Percentiles rank a stretch among this genome's conserved stretches.
phyloP scores from a whole-genome alignment of 1,139 yeast genomes.

The Saccharomyces hybrid region DNA sequence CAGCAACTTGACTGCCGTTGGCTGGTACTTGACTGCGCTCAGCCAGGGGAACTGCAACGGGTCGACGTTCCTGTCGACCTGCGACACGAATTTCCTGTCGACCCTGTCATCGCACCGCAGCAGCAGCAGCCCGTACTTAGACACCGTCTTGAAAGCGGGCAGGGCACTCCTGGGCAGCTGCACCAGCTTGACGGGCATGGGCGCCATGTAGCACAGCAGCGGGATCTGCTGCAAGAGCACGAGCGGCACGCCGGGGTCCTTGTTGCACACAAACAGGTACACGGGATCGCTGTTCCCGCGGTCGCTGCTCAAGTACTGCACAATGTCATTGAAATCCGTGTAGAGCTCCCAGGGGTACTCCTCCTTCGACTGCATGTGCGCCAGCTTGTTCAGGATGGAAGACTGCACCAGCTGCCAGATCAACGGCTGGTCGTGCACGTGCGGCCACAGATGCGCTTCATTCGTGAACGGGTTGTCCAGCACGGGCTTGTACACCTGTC shows the following conservation, averaged over 20 bases:
- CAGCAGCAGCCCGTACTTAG: conserved; percentile 22
- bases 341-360: conserved; percentile 18
- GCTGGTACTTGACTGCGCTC: conserved; percentile 7
- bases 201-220: conserved; percentile 18
- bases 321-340: conserved; percentile 21
- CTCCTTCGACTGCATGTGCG: conserved; percentile 5
- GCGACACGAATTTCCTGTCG: conserved; percentile 16
- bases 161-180: conserved; percentile 25
- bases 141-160: neutral
- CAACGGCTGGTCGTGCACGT: conserved; percentile 22
- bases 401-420: conserved; percentile 20
- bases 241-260: conserved; percentile 19
- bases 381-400: conserved; percentile 15
- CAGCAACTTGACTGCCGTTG: conserved; percentile 9
- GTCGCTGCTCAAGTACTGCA: conserved; percentile 10
- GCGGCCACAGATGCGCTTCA: conserved; percentile 26
- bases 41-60: conserved; percentile 23
- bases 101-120: conserved; percentile 15
- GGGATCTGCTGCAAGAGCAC: conserved; percentile 27
- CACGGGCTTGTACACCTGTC: conserved; percentile 28
- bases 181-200: conserved; percentile 16
- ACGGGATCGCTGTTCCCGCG: conserved; percentile 3
- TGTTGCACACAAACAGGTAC: conserved; percentile 25
- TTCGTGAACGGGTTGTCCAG: conserved; percentile 27
- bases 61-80: conserved; percentile 15